Base-by-base conservation (phyloP, 2,329 filamentous ascomycete genomes). In the Curvularia sp. region DNA sequence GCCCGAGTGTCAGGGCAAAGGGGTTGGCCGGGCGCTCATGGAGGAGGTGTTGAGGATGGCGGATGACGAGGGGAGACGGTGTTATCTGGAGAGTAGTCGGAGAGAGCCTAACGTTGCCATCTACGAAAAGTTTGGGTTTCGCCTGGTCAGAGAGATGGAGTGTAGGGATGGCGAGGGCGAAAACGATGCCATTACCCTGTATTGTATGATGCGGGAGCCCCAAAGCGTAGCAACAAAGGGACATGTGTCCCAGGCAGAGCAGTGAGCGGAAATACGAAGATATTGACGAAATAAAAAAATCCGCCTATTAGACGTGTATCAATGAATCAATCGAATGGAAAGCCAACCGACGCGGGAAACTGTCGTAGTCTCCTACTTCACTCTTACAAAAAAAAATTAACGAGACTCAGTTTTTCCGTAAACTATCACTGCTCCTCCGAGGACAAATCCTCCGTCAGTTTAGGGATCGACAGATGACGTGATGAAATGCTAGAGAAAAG, bases 31-130 rank as follows among this genome's bases (percentile, higher is more conserved):
- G 59, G 80, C 82, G 61, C 75, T 92, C 66, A 88, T 91, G 77
- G 80, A 86, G 64, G 80, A 82, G 42, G 87, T 92, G 6, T 86
- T 87, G 15, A 79, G 83, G 39, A 78, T 78, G 67, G 89, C 89
- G 9, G 89, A 92, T 73, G 75, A 75, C 5, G 87, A 91, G 70
- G 84, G 85, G 0, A 82, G 84, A 67, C 82, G 79, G 53, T 91
- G 89, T 67, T 92, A 92, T 74, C 77, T 92, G 57, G 89, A 92
- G 75, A 90, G 87, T 30, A 89, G 86, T 59, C 84, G 87, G 53
- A 84, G 85, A 36, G 82, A 84, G 59, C 89, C 89, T 0, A 92
- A 92, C 66, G 83, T 89, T 71, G 80, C 82, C 30, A 91, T 92
- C 21, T 92, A 92, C 72, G 83, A 87, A 64, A 83, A 82, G 57